Conservation (phyloP, 805 yeast species). For the Metschnikowia kofuensis region DNA sequence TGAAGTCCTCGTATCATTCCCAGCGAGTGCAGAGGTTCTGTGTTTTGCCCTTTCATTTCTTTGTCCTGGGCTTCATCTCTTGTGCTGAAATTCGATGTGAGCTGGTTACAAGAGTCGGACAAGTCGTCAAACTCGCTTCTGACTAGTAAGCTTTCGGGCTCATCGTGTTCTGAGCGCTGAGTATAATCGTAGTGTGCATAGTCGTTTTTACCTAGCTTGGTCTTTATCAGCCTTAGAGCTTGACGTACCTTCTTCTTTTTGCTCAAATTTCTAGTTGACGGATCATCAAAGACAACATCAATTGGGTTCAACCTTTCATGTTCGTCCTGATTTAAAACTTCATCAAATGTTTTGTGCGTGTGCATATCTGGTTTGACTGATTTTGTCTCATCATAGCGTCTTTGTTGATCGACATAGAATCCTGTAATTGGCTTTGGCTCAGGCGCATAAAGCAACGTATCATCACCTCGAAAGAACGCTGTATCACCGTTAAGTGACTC, state of each 20-base stretch:
- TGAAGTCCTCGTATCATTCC: no score
- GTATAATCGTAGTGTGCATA: constrained; percentile 37
- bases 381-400: constrained; percentile 31
- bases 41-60: no score
- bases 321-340: constrained; percentile 30
- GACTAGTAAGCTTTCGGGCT: constrained; percentile 2
- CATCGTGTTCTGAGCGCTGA: constrained; percentile 17
- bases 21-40: no score
- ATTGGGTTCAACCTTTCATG: constrained; percentile 39
- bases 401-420: constrained; percentile 38
- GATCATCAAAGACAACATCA: constrained; percentile 37
- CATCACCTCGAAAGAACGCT: not conserved
- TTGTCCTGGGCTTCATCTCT: no score
- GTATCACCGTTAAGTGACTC: not conserved
- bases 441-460: constrained; percentile 10
- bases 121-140: not conserved
- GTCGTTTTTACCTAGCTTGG: constrained; percentile 29
- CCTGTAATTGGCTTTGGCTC: constrained; percentile 20
- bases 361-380: constrained; percentile 32
- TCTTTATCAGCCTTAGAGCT: constrained; percentile 26
- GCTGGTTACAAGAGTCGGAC: no score
- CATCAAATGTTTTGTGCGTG: constrained; percentile 39
- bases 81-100: no score
- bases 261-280: constrained; percentile 17
- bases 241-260: constrained; percentile 22